Evolutionary conservation across 1,284 basidiomycete genomes (phyloP), one percentile per base, ranked within the genome.

Genomic region (Ceratobasidium theobromae): DNA sequence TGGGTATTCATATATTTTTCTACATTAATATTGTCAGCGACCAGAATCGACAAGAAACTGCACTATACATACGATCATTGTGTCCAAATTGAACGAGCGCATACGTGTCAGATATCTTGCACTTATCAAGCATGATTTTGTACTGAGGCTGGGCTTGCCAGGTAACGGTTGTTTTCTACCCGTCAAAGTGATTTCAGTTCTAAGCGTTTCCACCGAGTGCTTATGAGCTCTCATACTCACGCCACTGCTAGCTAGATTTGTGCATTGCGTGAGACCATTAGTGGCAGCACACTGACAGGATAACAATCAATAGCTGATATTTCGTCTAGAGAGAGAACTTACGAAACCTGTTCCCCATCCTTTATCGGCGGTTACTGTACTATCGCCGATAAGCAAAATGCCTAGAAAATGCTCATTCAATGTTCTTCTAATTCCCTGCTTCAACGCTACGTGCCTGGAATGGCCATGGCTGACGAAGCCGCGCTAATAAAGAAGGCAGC

Each of bases 121-220:
- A 53, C 38, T 32, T 53, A 14, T 35, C 53, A n/a, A 65, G 35
- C 49, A 53, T 65, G 2, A 27, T 53, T 1, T 43, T 65, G 30
- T 65, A 65, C 32, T 65, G 62, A 12, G 62, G 45, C n/a, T 65
- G 62, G 3, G 62, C 51, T 41, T 53, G 51, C 51, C 62, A 65
- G 21, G 62, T 65, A 23, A 65, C 62, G 2, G 51, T 65, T 18
- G 49, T 65, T 65, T 65, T 65, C 62, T 65, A 23, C 38, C 8
- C 28, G 6, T 14, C 3, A 21, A 8, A 23, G n/a, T 8, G 4
- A 11, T 8, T 9, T 64, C 11, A 45, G 60, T n/a, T 28, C 16
- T 9, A 4, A 38, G 18, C 28, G n/a, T 21, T 16, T 51, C 1
- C 35, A 18, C 1, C 21, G 3, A 33, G 3, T 21, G 14, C 5